Evolutionary conservation across 257 asterid species (phyloP).

Genomic region (Forsythia suspensa): DNA sequence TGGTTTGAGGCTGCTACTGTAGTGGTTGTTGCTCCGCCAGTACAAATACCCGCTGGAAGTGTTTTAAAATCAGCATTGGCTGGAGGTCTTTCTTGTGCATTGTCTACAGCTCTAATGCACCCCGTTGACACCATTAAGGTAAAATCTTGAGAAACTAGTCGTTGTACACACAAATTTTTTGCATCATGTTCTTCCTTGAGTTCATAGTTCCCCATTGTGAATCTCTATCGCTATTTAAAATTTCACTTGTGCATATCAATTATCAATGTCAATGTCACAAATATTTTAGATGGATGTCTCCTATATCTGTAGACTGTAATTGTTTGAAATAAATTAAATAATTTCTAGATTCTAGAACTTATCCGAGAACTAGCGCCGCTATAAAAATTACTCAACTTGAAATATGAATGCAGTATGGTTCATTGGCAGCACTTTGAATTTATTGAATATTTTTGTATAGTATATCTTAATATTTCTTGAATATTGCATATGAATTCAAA

Average conservation of each 20-base stretch:
- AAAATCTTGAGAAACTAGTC: slow-evolving; percentile 15
- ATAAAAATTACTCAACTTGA: not conserved
- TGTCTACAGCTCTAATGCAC: slow-evolving; percentile 85
- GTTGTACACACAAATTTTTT: not conserved
- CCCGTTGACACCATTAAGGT: slow-evolving; percentile 97
- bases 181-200: not conserved
- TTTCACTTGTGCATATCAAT: not conserved
- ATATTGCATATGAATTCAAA: not conserved
- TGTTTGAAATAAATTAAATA: not conserved
- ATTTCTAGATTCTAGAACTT: not conserved
- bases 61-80: slow-evolving; percentile 94
- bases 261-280: not conserved
- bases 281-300: not conserved
- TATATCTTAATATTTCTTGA: not conserved
- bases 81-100: slow-evolving; percentile 96
- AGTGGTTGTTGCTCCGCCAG: slow-evolving; percentile 97
- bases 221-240: not conserved
- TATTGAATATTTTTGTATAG: not conserved
- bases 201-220: not conserved
- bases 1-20: slow-evolving; percentile 99
- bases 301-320: not conserved
- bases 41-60: slow-evolving; percentile 90
- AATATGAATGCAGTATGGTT: not conserved
- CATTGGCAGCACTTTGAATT: not conserved
- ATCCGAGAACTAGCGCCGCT: not conserved